Base-by-base conservation (phyloP, 2,329 filamentous ascomycete species). In the Neopestalotiopsis rosae region DNA sequence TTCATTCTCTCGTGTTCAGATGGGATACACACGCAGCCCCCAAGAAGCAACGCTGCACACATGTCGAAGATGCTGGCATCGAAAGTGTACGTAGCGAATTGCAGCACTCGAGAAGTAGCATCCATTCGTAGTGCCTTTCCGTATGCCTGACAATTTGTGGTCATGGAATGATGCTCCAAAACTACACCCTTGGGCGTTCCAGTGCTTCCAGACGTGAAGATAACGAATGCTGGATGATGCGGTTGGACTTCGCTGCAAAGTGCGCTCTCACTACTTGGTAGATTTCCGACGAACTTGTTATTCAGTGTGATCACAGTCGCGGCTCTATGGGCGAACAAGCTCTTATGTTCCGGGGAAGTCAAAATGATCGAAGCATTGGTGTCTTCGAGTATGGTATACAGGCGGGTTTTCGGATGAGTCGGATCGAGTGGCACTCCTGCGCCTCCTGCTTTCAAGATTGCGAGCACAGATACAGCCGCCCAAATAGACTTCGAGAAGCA, bases 41-140 rank as follows among this genome's bases (percentile, higher is more conserved):
- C 82, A 13, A 75, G 71, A 30, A 79, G 72, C 13, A 84, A 73
- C 3, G 81, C 80, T 0, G 77, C 79, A 49, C 81, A 79, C 38
- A 82, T 81, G 62, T 83, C 81, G 63, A 77, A 75, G 3, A 83
- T 72, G 32, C 78, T 80, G 52, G 78, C 81, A 70, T 84, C 82
- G 57, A 83, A 84, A 2, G 79, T 81, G 71, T 83, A 81, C 0
- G 79, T 75, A 30, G 73, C 72, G 61, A 78, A 79, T 65, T 79
- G 73, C 52, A 78, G 59, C n/a, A 77, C 74, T 12, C 75, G 72
- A 2, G 74, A 73, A 20, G 67, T 68, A 12, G 66, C 40, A 20
- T 67, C 61, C 70, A 75, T 72, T 61, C 71, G 69, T 56, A 74
- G 70, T 24, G 32, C 20, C 40, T 38, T 67, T n/a, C 65, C 65